These are phyloP conservation scores for Cardamine chenopodiifolia DNA, from an alignment of 345 rosid genomes.

Conservation along the genomic window DNA sequence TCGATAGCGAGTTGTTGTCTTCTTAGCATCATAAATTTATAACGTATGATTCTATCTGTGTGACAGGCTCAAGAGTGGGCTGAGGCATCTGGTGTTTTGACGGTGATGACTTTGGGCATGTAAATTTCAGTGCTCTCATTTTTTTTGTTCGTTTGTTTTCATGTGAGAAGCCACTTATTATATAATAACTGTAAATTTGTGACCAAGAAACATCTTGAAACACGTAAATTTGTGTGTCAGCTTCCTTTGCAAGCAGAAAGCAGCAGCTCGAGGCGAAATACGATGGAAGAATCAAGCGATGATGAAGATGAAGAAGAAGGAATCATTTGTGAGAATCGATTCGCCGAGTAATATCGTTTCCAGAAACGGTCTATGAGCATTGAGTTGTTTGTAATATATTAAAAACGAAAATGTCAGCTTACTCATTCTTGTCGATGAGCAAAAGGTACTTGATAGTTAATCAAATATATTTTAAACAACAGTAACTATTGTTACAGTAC, in stretches of 20 bases:
- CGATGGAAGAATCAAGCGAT: slow-evolving; percentile 55
- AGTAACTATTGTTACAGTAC: background rate
- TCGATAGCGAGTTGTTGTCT: background rate
- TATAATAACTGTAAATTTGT: slow-evolving; percentile 28
- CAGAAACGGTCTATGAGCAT: slow-evolving; percentile 29
- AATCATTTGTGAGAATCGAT: slow-evolving; percentile 64
- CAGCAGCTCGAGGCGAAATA: background rate
- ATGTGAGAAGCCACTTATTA: slow-evolving; percentile 12
- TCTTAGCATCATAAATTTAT: slow-evolving; percentile 23
- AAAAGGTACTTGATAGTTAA: background rate
- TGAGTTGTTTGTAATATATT: slow-evolving; percentile 8
- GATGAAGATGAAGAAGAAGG: slow-evolving; percentile 59
- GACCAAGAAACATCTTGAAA: slow-evolving; percentile 42
- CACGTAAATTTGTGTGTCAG: slow-evolving; percentile 12
- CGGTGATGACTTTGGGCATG: slow-evolving; percentile 99
- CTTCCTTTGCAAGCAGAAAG: slow-evolving; percentile 30
- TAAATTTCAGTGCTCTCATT: slow-evolving; percentile 47
- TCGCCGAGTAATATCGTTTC: slow-evolving; percentile 79
- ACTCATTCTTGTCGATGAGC: background rate
- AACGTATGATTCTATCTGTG: slow-evolving; percentile 40
- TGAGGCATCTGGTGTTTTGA: slow-evolving; percentile 87
- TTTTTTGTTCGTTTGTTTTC: background rate
- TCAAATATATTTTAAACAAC: background rate
- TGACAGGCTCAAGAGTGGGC: slow-evolving; percentile 89
- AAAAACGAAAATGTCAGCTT: background rate